A percentile compares a stretch with the other conserved stretches of the same genome.
These are phyloP conservation scores for Tetradesmus obliquus DNA, from an alignment of 139 green algal species.

Conservation along the genomic window DNA sequence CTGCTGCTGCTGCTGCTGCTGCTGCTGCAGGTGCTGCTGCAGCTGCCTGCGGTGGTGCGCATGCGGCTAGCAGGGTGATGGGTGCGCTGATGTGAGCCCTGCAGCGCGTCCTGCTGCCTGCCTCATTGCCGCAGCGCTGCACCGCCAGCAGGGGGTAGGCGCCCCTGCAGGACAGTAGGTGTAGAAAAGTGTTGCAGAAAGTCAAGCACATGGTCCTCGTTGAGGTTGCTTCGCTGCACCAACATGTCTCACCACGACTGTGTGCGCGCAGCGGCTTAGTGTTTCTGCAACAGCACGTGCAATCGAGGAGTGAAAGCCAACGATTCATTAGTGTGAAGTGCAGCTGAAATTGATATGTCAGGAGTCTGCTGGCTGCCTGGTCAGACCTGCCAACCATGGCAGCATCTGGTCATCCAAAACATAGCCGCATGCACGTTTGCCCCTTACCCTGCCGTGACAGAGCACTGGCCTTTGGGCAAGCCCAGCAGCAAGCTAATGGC, in stretches of 20 bases:
- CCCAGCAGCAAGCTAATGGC: background rate
- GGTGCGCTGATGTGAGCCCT: background rate
- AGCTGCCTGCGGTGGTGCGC: background rate
- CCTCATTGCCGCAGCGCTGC: conserved; percentile 31
- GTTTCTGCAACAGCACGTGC: too few species aligned
- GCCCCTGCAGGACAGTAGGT: background rate
- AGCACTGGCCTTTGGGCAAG: background rate
- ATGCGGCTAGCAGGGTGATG: background rate
- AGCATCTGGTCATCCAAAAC: background rate
- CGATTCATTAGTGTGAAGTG: too few species aligned
- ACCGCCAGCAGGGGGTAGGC: background rate
- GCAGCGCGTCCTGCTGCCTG: conserved; percentile 21
- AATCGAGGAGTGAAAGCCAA: too few species aligned
- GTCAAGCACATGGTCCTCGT: too few species aligned
- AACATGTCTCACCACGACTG: too few species aligned
- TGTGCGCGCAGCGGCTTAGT: too few species aligned
- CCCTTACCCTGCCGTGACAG: background rate
- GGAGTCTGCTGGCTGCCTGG: background rate
- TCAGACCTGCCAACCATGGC: too few species aligned
- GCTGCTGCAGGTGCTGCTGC: background rate
- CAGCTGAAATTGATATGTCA: too few species aligned
- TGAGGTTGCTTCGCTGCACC: too few species aligned
- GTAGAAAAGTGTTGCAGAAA: background rate
- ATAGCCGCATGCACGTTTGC: background rate
- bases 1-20: background rate